Conservation (phyloP, 495 filamentous ascomycete genomes). For the Acidiella bohemica region DNA sequence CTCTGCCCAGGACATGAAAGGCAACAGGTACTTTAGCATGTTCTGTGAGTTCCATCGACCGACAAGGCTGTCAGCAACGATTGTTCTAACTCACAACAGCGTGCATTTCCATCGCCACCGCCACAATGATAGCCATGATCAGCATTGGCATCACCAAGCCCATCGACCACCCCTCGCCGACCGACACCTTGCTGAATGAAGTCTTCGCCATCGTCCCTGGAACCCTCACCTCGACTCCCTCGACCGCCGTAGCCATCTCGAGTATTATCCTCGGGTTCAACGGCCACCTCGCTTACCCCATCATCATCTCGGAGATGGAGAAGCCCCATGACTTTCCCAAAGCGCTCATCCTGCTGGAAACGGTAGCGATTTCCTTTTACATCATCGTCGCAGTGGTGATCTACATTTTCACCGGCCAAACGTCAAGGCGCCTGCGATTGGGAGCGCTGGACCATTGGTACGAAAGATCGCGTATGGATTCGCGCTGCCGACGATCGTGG, state of each 20-base stretch:
- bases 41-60: slow-evolving; percentile 34
- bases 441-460: slow-evolving; percentile 45
- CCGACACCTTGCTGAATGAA: too few species aligned
- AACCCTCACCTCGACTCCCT: slow-evolving; percentile 8
- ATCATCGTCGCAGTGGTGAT: slow-evolving; percentile 52
- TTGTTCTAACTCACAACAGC: slow-evolving; percentile 23
- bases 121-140: slow-evolving; percentile 58
- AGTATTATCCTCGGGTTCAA: slow-evolving; percentile 18
- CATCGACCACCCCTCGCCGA: slow-evolving; percentile 21
- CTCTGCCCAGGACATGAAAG: slow-evolving; percentile 52
- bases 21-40: slow-evolving; percentile 49
- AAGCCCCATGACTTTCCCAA: slow-evolving; percentile 20
- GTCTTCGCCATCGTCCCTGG: slow-evolving; percentile 13
- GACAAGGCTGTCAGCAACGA: background rate
- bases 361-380: slow-evolving; percentile 38
- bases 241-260: slow-evolving; percentile 28
- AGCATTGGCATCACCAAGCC: slow-evolving; percentile 28
- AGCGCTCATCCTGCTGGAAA: slow-evolving; percentile 19
- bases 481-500: slow-evolving; percentile 59
- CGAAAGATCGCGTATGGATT: slow-evolving; percentile 67
- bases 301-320: slow-evolving; percentile 20
- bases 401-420: slow-evolving; percentile 57
- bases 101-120: slow-evolving; percentile 50
- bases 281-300: slow-evolving; percentile 22
- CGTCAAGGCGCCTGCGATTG: slow-evolving; percentile 58